Conservation (phyloP, 768 basidiomycete genomes). For the Filobasidium floriforme region DNA sequence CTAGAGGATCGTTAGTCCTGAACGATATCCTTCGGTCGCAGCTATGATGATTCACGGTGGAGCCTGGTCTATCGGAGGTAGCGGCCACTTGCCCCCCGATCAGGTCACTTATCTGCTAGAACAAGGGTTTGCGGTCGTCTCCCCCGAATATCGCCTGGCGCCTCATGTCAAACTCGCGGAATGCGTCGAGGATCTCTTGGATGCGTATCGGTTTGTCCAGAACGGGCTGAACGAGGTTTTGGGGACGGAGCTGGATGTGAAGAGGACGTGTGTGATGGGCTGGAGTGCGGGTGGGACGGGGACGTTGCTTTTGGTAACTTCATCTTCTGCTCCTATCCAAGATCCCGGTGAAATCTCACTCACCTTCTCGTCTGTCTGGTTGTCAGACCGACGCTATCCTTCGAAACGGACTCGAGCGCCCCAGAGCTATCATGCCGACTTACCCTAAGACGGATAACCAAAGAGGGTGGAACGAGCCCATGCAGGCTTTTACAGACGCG, state of each 20-base stretch:
- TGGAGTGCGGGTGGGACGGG: constrained; percentile 23
- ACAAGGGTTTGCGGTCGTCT: constrained; percentile 18
- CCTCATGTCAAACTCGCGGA: constrained; percentile 18
- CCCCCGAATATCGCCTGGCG: constrained; percentile 22
- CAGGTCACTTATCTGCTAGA: constrained; percentile 22
- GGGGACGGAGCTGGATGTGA: background rate
- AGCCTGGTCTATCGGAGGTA: constrained; percentile 18
- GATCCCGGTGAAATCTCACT: background rate
- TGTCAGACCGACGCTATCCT: background rate
- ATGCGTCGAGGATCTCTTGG: constrained; percentile 20
- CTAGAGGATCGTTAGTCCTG: background rate
- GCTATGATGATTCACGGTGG: constrained; percentile 24
- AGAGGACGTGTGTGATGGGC: constrained; percentile 12
- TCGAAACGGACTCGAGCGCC: background rate
- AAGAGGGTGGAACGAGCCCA: background rate
- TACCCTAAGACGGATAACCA: background rate
- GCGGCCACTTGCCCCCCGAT: constrained; percentile 16
- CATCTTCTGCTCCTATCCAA: background rate
- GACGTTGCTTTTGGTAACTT: constrained; percentile 16
- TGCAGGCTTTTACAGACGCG: background rate
- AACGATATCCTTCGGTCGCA: background rate
- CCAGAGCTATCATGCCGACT: background rate
- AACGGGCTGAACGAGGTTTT: background rate
- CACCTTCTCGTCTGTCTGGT: background rate
- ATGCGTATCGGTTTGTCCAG: constrained; percentile 21